Percentiles rank a stretch among this genome's conserved stretches.
Evolutionary conservation across 768 basidiomycete genomes (phyloP).

Genomic region (Xerocomus spinulosus): DNA sequence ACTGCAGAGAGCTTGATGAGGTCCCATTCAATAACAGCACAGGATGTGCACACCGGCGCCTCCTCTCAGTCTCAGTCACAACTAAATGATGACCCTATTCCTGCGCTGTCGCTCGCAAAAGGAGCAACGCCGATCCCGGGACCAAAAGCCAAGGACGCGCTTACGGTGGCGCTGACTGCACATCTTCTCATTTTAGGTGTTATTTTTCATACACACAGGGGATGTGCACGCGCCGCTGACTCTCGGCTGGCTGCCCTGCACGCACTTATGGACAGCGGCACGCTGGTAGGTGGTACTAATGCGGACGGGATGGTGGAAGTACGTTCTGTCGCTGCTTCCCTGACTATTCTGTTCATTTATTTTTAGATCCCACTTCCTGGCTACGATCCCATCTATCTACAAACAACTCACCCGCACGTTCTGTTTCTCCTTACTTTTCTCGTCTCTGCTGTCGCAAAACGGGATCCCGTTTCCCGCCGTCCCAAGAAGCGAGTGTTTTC

Average conservation of each 20-base stretch:
- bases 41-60: conserved; percentile 24
- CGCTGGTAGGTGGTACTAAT: conserved; percentile 34
- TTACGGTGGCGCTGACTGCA: conserved; percentile 42
- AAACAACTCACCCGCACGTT: conserved; percentile 64
- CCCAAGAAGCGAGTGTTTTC: conserved; percentile 73
- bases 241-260: conserved; percentile 56
- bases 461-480: conserved; percentile 68
- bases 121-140: conserved; percentile 1
- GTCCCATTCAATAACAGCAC: conserved; percentile 28
- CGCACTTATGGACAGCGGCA: conserved; percentile 59
- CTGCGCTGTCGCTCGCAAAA: conserved; percentile 3
- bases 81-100: neutral
- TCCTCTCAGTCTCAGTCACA: conserved; percentile 24
- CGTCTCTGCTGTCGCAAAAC: conserved; percentile 59
- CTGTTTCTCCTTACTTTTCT: conserved; percentile 64
- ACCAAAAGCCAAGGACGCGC: conserved; percentile 25
- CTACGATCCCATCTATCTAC: conserved; percentile 47
- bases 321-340: conserved; percentile 18
- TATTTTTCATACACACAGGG: conserved; percentile 57
- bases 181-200: conserved; percentile 63
- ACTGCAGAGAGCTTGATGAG: conserved; percentile 16
- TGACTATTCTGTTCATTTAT: neutral
- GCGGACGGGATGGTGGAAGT: conserved; percentile 40
- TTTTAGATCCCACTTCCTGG: conserved; percentile 28
- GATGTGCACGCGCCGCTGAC: conserved; percentile 44